Evolutionary conservation across 2,329 filamentous ascomycete species (phyloP).

Genomic region (Metarhizium brunneum): DNA sequence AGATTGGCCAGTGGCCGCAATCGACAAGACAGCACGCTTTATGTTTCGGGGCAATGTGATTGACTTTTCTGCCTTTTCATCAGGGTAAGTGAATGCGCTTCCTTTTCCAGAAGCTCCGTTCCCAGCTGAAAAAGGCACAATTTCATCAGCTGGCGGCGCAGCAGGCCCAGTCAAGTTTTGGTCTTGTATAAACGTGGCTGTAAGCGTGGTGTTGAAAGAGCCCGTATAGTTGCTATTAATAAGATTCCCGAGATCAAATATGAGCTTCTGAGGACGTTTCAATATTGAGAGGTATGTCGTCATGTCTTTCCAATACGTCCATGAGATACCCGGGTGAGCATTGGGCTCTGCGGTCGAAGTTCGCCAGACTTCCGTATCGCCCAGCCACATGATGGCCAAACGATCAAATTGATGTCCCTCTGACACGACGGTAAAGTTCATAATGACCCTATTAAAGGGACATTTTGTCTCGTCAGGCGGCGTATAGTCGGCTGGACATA

Average conservation of each 20-base stretch:
- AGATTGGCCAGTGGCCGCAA: conserved; percentile 69
- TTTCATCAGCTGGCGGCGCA: conserved; percentile 45
- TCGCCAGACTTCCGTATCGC: conserved; percentile 71
- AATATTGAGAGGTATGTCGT: conserved; percentile 61
- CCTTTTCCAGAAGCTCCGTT: conserved; percentile 33
- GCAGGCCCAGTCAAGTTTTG: not conserved
- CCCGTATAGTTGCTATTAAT: conserved; percentile 63
- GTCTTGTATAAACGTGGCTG: conserved; percentile 59
- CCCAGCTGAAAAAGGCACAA: conserved; percentile 57
- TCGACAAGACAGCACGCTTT: conserved; percentile 60
- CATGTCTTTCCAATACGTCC: conserved; percentile 74
- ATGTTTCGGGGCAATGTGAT: conserved; percentile 57
- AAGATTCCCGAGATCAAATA: conserved; percentile 72
- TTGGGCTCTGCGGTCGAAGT: conserved; percentile 78
- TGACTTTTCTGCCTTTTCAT: conserved; percentile 47
- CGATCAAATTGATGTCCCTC: conserved; percentile 68
- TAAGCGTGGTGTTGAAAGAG: conserved; percentile 63
- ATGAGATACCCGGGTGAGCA: conserved; percentile 53
- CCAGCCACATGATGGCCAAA: conserved; percentile 65
- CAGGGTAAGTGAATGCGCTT: conserved; percentile 61
- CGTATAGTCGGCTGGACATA: conserved; percentile 7
- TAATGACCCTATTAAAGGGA: conserved; percentile 62
- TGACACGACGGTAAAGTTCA: conserved; percentile 68
- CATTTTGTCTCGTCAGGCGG: conserved; percentile 47
- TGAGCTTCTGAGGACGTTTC: conserved; percentile 59